Conservation (phyloP, 768 basidiomycete species). For the Boletus rufocinnamomeus region DNA sequence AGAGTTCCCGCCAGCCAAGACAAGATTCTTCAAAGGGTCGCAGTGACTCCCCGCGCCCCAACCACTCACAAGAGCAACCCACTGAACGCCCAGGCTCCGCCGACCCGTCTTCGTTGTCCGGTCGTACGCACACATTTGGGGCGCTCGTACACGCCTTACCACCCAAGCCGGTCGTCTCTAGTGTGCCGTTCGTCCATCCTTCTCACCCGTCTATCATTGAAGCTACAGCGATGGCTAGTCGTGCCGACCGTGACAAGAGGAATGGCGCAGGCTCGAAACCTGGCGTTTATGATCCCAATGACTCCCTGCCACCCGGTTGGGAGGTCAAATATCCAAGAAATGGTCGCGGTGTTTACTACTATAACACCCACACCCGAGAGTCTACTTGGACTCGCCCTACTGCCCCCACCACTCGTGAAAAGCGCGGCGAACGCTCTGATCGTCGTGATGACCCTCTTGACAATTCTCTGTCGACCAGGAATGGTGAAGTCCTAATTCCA, state of each 20-base stretch:
- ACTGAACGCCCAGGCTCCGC: slow-evolving; percentile 15
- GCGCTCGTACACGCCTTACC: slow-evolving; percentile 67
- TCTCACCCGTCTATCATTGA: slow-evolving; percentile 61
- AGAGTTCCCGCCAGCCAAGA: slow-evolving; percentile 12
- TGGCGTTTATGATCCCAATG: slow-evolving; percentile 29
- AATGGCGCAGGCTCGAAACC: slow-evolving; percentile 35
- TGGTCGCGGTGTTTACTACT: slow-evolving; percentile 54
- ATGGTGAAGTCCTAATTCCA: slow-evolving; percentile 22
- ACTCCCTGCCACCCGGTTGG: slow-evolving; percentile 58
- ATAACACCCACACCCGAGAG: slow-evolving; percentile 55
- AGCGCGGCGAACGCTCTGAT: slow-evolving; percentile 26
- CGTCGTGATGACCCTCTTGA: slow-evolving; percentile 32
- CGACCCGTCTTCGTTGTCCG: slow-evolving; percentile 27
- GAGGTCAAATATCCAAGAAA: slow-evolving; percentile 55
- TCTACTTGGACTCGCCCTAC: slow-evolving; percentile 61
- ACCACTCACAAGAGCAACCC: slow-evolving; percentile 13
- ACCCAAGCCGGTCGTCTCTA: slow-evolving; percentile 59
- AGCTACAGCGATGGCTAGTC: slow-evolving; percentile 61
- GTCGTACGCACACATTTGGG: slow-evolving; percentile 32
- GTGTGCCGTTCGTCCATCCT: slow-evolving; percentile 53
- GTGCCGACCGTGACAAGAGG: slow-evolving; percentile 46
- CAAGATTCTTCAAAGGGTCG: slow-evolving; percentile 14
- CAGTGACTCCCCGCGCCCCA: slow-evolving; percentile 5
- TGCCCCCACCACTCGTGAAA: slow-evolving; percentile 31
- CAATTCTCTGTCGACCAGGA: slow-evolving; percentile 27